These are phyloP conservation scores for Tilletiaria anomala DNA, from an alignment of 1,284 basidiomycete genomes.

Conservation along the genomic window DNA sequence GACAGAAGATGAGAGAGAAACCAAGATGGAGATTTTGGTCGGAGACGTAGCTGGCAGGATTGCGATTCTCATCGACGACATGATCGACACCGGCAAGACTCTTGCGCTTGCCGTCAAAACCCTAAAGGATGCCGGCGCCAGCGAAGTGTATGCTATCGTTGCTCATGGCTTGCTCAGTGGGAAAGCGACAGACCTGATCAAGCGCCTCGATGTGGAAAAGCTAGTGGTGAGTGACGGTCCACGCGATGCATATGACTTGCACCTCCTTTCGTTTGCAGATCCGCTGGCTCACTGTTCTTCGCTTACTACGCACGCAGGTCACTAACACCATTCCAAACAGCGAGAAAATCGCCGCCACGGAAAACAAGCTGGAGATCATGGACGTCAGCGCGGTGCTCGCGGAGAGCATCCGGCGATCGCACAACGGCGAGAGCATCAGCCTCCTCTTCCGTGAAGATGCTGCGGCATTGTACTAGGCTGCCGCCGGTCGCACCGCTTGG, in stretches of 20 bases:
- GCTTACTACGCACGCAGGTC: too few species aligned
- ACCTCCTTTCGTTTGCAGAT: too few species aligned
- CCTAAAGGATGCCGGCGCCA: slow-evolving; percentile 73
- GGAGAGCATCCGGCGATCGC: slow-evolving; percentile 87
- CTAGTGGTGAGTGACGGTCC: too few species aligned
- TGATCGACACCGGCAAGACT: slow-evolving; percentile 90
- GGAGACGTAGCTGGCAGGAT: slow-evolving; percentile 83
- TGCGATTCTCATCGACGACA: slow-evolving; percentile 90
- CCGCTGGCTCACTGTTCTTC: too few species aligned
- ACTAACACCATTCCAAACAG: slow-evolving; percentile 62
- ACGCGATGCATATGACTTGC: too few species aligned
- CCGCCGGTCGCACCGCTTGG: too few species aligned
- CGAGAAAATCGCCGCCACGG: slow-evolving; percentile 40
- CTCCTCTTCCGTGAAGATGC: slow-evolving; percentile 36
- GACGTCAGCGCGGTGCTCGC: slow-evolving; percentile 83
- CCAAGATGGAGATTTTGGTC: slow-evolving; percentile 78
- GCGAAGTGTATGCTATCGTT: slow-evolving; percentile 71
- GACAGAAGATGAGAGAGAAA: slow-evolving; percentile 38
- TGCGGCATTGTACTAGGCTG: slow-evolving; percentile 27
- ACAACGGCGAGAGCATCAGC: slow-evolving; percentile 65
- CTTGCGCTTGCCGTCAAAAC: slow-evolving; percentile 70
- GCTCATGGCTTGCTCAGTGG: slow-evolving; percentile 86
- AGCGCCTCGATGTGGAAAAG: slow-evolving; percentile 64
- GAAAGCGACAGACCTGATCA: slow-evolving; percentile 60
- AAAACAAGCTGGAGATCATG: slow-evolving; percentile 47